A percentile compares a stretch with the other conserved stretches of the same genome.
These are phyloP conservation scores for Irpex sp. DNA, from an alignment of 1,284 basidiomycete genomes.

Conservation along the genomic window DNA sequence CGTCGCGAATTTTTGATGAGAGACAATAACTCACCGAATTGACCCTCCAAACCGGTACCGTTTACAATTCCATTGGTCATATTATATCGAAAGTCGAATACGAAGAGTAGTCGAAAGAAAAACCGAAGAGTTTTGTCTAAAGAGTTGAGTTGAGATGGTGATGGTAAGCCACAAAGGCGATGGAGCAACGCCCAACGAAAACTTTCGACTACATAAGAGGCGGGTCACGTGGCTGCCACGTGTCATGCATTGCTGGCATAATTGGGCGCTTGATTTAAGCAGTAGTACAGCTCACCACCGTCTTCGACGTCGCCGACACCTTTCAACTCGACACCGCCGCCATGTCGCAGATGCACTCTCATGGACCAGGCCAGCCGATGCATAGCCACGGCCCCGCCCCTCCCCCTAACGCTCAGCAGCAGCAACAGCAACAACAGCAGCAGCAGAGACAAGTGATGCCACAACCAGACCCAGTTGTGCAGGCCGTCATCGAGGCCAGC, in stretches of 20 bases:
- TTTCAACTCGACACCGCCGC: not conserved
- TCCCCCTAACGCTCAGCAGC: conserved; percentile 27
- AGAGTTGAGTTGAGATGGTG: conserved; percentile 28
- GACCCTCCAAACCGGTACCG: conserved; percentile 76
- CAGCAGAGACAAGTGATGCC: conserved; percentile 41
- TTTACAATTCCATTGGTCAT: conserved; percentile 88
- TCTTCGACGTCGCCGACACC: conserved; percentile 5
- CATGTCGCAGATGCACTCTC: conserved; percentile 31
- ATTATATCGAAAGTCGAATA: conserved; percentile 44
- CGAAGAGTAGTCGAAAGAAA: conserved; percentile 23
- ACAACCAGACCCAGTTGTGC: conserved; percentile 62
- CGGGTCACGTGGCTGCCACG: not conserved
- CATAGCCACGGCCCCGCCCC: conserved; percentile 31
- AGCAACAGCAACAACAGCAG: conserved; percentile 30
- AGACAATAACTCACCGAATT: conserved; percentile 61
- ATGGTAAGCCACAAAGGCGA: conserved; percentile 35
- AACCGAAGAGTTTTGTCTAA: conserved; percentile 26
- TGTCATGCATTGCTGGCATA: not conserved
- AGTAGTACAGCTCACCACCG: not conserved
- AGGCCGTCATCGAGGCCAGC: conserved; percentile 71
- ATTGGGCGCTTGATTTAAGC: not conserved
- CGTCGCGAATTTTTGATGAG: not conserved
- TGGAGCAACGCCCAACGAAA: conserved; percentile 21
- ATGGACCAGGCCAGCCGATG: conserved; percentile 30
- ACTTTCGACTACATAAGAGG: conserved; percentile 8